These are phyloP conservation scores for Aspergillus persii DNA, from an alignment of 2,329 filamentous ascomycete genomes.

Conservation along the genomic window DNA sequence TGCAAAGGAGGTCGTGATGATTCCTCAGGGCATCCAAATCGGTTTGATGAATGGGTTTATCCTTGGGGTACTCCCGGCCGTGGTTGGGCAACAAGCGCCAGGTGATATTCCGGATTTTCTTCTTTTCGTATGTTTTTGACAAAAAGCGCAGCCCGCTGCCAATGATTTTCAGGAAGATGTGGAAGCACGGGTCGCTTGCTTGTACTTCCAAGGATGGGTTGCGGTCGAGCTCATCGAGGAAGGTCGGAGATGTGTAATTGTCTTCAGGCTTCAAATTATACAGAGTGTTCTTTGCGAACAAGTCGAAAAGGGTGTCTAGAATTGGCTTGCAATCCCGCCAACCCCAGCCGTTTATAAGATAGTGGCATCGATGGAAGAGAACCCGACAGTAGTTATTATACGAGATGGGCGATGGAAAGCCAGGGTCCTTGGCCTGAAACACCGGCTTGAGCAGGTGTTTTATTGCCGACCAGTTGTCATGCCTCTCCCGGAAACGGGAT, in stretches of 20 bases:
- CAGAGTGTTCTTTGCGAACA: constrained; percentile 56
- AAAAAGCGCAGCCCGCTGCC: constrained; percentile 51
- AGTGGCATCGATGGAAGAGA: constrained; percentile 52
- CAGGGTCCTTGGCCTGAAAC: constrained; percentile 48
- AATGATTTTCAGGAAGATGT: constrained; percentile 59
- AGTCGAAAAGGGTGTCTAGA: constrained; percentile 57
- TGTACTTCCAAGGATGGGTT: constrained; percentile 45
- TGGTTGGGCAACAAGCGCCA: constrained; percentile 61
- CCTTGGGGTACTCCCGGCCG: constrained; percentile 59
- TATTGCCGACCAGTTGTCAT: constrained; percentile 53
- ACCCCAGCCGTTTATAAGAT: constrained; percentile 54
- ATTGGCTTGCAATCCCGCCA: constrained; percentile 57
- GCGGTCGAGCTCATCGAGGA: constrained; percentile 51
- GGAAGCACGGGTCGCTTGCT: constrained; percentile 54
- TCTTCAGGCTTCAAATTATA: constrained; percentile 53
- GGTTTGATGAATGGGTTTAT: constrained; percentile 51
- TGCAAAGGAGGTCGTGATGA: constrained; percentile 60
- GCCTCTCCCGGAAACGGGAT: constrained; percentile 36
- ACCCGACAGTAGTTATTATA: constrained; percentile 56
- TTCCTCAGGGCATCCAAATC: constrained; percentile 60
- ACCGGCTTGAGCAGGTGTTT: constrained; percentile 47
- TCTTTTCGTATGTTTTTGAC: constrained; percentile 47
- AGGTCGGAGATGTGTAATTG: constrained; percentile 51
- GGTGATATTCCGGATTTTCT: constrained; percentile 55
- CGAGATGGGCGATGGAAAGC: constrained; percentile 40